Evolutionary conservation across 2,329 filamentous ascomycete genomes (phyloP).

Genomic region (Truncatella angustata): DNA sequence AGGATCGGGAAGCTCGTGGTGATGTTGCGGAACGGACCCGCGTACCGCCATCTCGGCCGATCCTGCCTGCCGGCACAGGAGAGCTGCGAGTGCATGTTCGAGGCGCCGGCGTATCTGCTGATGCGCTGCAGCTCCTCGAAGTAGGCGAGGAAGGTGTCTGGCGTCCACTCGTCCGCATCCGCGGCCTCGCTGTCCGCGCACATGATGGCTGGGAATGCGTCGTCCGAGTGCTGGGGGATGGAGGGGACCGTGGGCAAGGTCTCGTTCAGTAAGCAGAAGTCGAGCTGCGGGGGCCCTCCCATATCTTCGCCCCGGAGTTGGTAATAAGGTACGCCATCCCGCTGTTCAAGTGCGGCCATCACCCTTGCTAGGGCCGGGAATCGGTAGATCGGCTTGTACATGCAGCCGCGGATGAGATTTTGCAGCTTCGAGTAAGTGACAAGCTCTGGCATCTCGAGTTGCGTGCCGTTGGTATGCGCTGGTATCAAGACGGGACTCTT

Average conservation of each 20-base stretch:
- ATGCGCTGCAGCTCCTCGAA: constrained; percentile 26
- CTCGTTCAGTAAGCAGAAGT: constrained; percentile 28
- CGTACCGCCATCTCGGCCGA: constrained; percentile 27
- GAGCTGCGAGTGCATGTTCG: constrained; percentile 36
- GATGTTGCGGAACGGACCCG: constrained; percentile 9
- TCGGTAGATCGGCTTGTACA: constrained; percentile 43
- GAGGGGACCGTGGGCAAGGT: constrained; percentile 30
- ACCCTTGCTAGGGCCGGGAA: constrained; percentile 42
- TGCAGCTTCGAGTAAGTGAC: constrained; percentile 49
- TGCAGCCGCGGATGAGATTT: constrained; percentile 36
- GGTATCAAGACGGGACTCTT: constrained; percentile 42
- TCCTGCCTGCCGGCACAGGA: constrained; percentile 30
- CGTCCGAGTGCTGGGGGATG: constrained; percentile 32
- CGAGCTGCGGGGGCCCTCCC: constrained; percentile 8
- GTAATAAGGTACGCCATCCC: constrained; percentile 44
- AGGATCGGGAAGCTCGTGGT: constrained; percentile 44
- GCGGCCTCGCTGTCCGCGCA: constrained; percentile 37
- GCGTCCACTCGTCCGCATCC: not conserved
- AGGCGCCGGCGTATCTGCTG: constrained; percentile 41
- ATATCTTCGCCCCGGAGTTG: constrained; percentile 18
- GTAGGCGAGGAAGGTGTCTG: constrained; percentile 25
- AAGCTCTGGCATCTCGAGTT: constrained; percentile 40
- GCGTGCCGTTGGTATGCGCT: constrained; percentile 25
- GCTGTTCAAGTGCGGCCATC: constrained; percentile 40
- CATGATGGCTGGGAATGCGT: constrained; percentile 44